Conservation (phyloP, 495 filamentous ascomycete species). For the Tuber aestivum region DNA sequence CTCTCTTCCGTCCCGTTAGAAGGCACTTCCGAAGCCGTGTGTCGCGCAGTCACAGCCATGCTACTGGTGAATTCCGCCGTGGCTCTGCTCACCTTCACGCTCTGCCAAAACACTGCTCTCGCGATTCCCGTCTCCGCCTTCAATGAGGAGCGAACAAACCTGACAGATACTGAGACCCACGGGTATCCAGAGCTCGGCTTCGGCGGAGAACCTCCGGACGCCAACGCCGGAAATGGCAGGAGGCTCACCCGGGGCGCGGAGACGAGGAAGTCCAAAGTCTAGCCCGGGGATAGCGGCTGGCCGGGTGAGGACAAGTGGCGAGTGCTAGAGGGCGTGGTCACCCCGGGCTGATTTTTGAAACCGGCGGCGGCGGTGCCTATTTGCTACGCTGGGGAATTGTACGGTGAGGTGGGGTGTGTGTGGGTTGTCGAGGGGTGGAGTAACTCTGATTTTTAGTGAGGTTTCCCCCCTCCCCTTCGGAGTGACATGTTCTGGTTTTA, state of each 20-base stretch:
- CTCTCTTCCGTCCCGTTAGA: no score
- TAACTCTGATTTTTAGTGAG: slow-evolving; percentile 31
- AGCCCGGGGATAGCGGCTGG: slow-evolving; percentile 48
- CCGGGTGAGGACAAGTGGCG: slow-evolving; percentile 48
- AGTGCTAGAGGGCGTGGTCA: slow-evolving; percentile 45
- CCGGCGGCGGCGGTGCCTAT: slow-evolving; percentile 51
- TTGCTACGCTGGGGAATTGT: slow-evolving; percentile 50
- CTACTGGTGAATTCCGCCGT: no score
- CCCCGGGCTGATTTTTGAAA: slow-evolving; percentile 49
- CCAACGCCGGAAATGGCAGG: neutral
- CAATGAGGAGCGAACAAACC: no score
- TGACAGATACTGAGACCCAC: neutral
- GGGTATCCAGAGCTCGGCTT: neutral
- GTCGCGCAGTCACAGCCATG: no score
- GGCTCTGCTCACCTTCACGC: no score
- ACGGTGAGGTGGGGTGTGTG: slow-evolving; percentile 47
- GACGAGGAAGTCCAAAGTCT: slow-evolving; percentile 45
- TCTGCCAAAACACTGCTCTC: no score
- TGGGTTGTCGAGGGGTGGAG: slow-evolving; percentile 20
- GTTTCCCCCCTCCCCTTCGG: neutral
- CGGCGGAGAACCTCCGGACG: neutral
- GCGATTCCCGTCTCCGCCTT: no score
- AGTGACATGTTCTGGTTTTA: neutral
- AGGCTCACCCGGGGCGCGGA: neutral
- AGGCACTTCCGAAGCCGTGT: no score